Evolutionary conservation across 2,329 filamentous ascomycete species (phyloP).

Genomic region (Diaporthe aspalathi): DNA sequence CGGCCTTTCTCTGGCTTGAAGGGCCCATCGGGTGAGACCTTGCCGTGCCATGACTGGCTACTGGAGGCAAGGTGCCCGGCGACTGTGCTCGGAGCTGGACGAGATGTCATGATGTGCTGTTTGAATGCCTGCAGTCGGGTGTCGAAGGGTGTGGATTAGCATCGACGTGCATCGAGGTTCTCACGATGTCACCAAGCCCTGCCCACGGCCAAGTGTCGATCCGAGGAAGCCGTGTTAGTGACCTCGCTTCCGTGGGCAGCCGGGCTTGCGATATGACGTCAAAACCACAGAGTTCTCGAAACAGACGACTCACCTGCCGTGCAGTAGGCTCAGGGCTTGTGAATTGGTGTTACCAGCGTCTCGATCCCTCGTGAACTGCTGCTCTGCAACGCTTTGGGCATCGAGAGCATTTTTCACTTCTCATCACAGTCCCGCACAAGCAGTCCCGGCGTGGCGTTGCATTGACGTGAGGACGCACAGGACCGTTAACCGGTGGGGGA

Average conservation of each 20-base stretch:
- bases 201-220: background rate
- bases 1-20: slow-evolving; percentile 44
- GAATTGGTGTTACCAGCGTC: background rate
- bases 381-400: background rate
- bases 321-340: background rate
- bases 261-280: slow-evolving; percentile 5
- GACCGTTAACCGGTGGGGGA: slow-evolving; percentile 5
- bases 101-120: slow-evolving; percentile 32
- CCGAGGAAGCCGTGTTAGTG: background rate
- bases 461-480: slow-evolving; percentile 13
- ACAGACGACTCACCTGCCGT: background rate
- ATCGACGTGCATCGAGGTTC: background rate
- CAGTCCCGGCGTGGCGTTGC: background rate
- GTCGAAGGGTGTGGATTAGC: background rate
- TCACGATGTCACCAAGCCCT: slow-evolving; percentile 6
- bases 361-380: background rate
- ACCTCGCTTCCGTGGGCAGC: background rate
- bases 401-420: slow-evolving; percentile 1
- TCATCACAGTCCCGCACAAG: background rate
- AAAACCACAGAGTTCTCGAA: background rate
- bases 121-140: slow-evolving; percentile 10
- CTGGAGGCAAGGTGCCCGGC: slow-evolving; percentile 32
- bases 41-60: slow-evolving; percentile 45
- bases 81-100: slow-evolving; percentile 29
- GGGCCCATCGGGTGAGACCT: slow-evolving; percentile 42